Evolutionary conservation across 495 filamentous ascomycete genomes (phyloP).

Genomic region (Penicillium chermesinum): DNA sequence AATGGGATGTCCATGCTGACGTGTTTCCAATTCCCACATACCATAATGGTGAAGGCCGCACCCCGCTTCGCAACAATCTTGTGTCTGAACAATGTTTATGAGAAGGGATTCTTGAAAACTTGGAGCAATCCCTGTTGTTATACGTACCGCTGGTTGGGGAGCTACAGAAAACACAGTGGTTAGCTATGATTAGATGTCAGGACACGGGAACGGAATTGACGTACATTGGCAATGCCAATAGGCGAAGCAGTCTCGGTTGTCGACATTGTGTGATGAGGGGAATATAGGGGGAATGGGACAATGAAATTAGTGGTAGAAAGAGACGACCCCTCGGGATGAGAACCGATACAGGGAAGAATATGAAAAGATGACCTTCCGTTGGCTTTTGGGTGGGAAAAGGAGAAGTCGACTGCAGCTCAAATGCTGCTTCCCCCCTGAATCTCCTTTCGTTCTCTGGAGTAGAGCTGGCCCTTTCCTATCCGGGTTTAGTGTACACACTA

Average conservation of each 20-base stretch:
- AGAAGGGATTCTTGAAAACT: conserved; percentile 23
- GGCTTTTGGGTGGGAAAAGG: conserved; percentile 15
- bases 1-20: conserved; percentile 6
- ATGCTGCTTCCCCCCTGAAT: conserved; percentile 31
- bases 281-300: conserved; percentile 16
- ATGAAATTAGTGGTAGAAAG: conserved; percentile 5
- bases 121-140: conserved; percentile 2
- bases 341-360: conserved; percentile 14
- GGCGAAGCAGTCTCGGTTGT: conserved; percentile 81
- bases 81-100: conserved; percentile 55
- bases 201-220: conserved; percentile 26
- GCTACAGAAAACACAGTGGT: conserved; percentile 35
- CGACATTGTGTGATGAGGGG: conserved; percentile 54
- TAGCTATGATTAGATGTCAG: conserved; percentile 9
- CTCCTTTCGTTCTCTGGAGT: conserved; percentile 36
- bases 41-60: conserved; percentile 99
- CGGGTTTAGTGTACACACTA: conserved; percentile 21
- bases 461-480: conserved; percentile 29
- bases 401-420: conserved; percentile 16
- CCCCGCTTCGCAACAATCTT: conserved; percentile 99
- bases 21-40: conserved; percentile 36
- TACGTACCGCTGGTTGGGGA: conserved; percentile 83
- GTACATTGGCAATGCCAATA: conserved; percentile 98
- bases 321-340: conserved; percentile 11
- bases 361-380: background rate